Conservation (phyloP, 1,284 basidiomycete species). For the Peniophora sp. region DNA sequence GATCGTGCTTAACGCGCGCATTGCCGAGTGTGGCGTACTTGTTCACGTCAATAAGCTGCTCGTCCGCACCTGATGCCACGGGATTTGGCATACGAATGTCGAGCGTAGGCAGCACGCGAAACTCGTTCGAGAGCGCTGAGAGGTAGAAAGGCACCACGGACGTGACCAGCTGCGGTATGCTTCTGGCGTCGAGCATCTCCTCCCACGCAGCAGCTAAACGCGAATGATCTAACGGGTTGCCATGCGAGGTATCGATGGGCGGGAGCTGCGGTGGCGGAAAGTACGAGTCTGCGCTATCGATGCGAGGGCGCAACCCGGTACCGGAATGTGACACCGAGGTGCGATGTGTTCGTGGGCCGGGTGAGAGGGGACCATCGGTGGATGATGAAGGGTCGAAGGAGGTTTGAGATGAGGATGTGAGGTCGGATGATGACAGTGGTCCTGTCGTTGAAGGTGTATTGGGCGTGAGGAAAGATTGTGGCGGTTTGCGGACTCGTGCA, state of each 20-base stretch:
- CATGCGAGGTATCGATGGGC: slow-evolving; percentile 3
- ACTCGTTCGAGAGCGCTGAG: slow-evolving; percentile 46
- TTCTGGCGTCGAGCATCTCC: slow-evolving; percentile 53
- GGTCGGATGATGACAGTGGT: not conserved
- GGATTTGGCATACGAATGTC: slow-evolving; percentile 49
- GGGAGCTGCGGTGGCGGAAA: not conserved
- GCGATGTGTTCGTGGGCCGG: no score
- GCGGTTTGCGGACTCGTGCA: not conserved
- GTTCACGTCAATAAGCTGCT: not conserved
- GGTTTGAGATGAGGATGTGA: not conserved
- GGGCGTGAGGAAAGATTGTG: not conserved
- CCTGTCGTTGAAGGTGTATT: not conserved
- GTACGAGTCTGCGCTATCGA: slow-evolving; percentile 4
- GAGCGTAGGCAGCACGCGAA: slow-evolving; percentile 42
- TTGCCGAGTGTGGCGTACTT: slow-evolving; percentile 6
- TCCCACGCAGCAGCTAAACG: slow-evolving; percentile 58
- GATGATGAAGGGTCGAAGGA: not conserved
- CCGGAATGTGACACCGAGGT: no score
- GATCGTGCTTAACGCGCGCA: not conserved
- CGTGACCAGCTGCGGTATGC: slow-evolving; percentile 46
- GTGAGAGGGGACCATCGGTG: no score
- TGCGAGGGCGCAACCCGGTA: not conserved
- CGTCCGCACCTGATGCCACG: slow-evolving; percentile 17
- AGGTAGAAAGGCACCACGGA: slow-evolving; percentile 65
- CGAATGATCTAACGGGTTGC: slow-evolving; percentile 53